These are phyloP conservation scores for Cadophora sp. DNA, from an alignment of 2,329 filamentous ascomycete genomes.

Conservation along the genomic window DNA sequence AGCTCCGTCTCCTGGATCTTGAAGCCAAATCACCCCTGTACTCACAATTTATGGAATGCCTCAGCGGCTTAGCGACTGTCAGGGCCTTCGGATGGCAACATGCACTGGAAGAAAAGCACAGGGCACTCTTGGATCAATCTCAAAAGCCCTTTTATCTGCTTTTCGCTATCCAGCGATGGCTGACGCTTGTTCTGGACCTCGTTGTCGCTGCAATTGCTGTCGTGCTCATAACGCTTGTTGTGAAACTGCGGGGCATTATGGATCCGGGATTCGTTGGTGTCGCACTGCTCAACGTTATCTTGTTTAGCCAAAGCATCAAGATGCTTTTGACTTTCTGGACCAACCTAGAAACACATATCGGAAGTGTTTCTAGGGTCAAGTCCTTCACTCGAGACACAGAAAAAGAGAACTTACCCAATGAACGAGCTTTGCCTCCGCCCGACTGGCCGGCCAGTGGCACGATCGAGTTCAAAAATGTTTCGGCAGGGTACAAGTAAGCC, in stretches of 20 bases:
- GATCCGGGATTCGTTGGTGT: conserved; percentile 42
- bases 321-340: conserved; percentile 36
- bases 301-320: conserved; percentile 34
- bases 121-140: conserved; percentile 56
- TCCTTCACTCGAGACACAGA: conserved; percentile 23
- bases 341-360: conserved; percentile 38
- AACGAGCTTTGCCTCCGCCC: conserved; percentile 27
- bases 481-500: conserved; percentile 41
- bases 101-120: conserved; percentile 53
- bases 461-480: conserved; percentile 45
- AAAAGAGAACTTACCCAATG: conserved; percentile 29
- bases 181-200: conserved; percentile 49
- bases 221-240: conserved; percentile 45
- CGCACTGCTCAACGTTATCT: conserved; percentile 41
- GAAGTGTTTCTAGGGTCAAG: conserved; percentile 37
- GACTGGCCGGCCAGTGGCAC: conserved; percentile 39
- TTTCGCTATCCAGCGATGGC: conserved; percentile 62
- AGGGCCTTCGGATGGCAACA: conserved; percentile 47
- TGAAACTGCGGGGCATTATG: conserved; percentile 39
- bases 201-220: conserved; percentile 38
- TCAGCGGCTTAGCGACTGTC: conserved; percentile 53
- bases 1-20: conserved; percentile 56
- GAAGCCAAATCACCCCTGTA: conserved; percentile 54
- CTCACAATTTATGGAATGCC: conserved; percentile 54
- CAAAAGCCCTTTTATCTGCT: conserved; percentile 64